A percentile compares a stretch with the other conserved stretches of the same genome.
Evolutionary conservation across 192 early-diverging fungal species (phyloP).

Genomic region (Coemansia sp.): DNA sequence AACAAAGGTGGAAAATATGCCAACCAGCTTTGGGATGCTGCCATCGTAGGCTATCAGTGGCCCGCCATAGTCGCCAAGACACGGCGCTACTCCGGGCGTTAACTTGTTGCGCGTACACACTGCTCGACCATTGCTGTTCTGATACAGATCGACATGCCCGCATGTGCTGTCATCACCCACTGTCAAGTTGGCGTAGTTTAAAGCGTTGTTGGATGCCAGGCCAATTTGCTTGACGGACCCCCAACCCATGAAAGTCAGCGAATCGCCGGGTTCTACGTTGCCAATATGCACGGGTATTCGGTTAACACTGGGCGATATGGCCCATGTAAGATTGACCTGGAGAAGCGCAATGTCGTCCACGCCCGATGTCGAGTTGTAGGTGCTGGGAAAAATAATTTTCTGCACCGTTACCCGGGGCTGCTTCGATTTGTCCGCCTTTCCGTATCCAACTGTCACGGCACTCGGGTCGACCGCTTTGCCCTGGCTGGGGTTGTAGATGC

Average conservation of each 20-base stretch:
- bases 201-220: constrained; percentile 16
- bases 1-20: constrained; percentile 32
- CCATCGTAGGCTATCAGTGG: constrained; percentile 35
- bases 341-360: constrained; percentile 43
- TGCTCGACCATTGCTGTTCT: constrained; percentile 38
- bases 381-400: constrained; percentile 28
- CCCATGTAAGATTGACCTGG: constrained; percentile 24
- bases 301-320: constrained; percentile 21
- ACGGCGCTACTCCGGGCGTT: constrained; percentile 29
- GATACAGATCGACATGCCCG: constrained; percentile 15
- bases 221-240: constrained; percentile 33
- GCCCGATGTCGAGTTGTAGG: constrained; percentile 23
- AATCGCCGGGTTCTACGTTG: constrained; percentile 23
- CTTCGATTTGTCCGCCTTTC: constrained; percentile 23
- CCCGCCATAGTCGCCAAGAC: constrained; percentile 41
- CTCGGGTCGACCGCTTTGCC: constrained; percentile 19
- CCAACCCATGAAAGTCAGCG: constrained; percentile 42
- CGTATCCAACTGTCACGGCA: constrained; percentile 34
- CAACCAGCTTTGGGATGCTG: constrained; percentile 32
- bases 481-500: constrained; percentile 22
- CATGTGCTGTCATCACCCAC: constrained; percentile 39
- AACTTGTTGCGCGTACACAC: constrained; percentile 41
- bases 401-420: constrained; percentile 24
- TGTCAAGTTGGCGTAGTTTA: constrained; percentile 36
- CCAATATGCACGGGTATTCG: constrained; percentile 38